Evolutionary conservation across 1,139 yeast genomes (phyloP).

Genomic region (Hanseniaspora uvarum): DNA sequence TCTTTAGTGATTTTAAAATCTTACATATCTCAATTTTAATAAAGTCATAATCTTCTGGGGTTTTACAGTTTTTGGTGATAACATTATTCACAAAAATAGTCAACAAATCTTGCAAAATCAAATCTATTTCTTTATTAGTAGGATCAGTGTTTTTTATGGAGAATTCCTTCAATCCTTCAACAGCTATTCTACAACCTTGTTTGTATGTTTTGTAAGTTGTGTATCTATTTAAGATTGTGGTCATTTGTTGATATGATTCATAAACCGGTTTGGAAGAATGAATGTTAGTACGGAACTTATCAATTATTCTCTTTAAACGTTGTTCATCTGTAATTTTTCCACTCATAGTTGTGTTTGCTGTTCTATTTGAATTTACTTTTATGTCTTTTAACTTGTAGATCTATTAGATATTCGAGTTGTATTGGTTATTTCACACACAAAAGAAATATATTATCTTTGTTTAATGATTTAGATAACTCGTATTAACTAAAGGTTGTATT

Average conservation of each 20-base stretch:
- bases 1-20: conserved; percentile 9
- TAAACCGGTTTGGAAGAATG: conserved; percentile 17
- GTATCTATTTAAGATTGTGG: conserved; percentile 15
- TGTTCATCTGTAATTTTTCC: conserved; percentile 16
- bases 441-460: neutral
- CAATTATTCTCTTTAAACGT: conserved; percentile 14
- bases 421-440: neutral
- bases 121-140: conserved; percentile 14
- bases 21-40: conserved; percentile 16
- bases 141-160: conserved; percentile 14
- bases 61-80: conserved; percentile 10
- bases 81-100: conserved; percentile 15
- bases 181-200: conserved; percentile 16
- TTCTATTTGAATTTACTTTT: neutral
- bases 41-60: conserved; percentile 13
- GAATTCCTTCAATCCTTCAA: conserved; percentile 16
- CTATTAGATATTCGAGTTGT: neutral
- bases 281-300: conserved; percentile 13
- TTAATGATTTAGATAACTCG: neutral
- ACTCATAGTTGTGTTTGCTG: conserved; percentile 6
- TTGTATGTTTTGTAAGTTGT: conserved; percentile 11
- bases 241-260: conserved; percentile 17
- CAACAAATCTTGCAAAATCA: conserved; percentile 14
- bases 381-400: neutral
- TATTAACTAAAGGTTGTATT: neutral